Evolutionary conservation across 2,329 filamentous ascomycete species (phyloP).

Genomic region (Stenocarpella maydis): DNA sequence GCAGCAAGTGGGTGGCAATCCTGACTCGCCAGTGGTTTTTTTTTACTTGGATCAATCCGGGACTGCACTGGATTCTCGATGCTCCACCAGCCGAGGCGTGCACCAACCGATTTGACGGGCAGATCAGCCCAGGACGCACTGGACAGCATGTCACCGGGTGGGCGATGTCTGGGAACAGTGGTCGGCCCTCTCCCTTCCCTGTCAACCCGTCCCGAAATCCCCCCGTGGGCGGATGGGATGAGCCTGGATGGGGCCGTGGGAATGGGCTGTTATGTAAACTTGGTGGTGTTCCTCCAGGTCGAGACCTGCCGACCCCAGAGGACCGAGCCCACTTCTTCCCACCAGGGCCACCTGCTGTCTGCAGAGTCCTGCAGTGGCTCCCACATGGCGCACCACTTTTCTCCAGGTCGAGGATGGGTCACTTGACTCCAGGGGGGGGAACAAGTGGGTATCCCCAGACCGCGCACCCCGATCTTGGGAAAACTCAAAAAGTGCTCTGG

Average conservation of each 20-base stretch:
- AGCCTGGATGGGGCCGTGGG: slow-evolving; percentile 24
- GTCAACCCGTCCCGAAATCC: neutral
- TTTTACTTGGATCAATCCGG: neutral
- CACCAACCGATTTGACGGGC: slow-evolving; percentile 1
- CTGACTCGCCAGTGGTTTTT: slow-evolving; percentile 10
- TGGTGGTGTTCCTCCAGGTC: slow-evolving; percentile 22
- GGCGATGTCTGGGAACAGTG: slow-evolving; percentile 6
- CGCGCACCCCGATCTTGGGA: slow-evolving; percentile 14
- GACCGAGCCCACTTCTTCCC: neutral
- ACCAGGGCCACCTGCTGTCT: too few relatives aligned
- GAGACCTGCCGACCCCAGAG: slow-evolving; percentile 23
- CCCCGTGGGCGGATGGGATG: slow-evolving; percentile 13
- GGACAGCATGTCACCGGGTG: neutral
- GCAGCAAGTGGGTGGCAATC: slow-evolving; percentile 8
- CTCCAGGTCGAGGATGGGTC: slow-evolving; percentile 26
- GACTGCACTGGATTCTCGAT: neutral
- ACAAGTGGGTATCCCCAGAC: slow-evolving; percentile 33
- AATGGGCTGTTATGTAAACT: slow-evolving; percentile 19
- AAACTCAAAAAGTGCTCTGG: neutral
- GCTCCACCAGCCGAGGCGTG: slow-evolving; percentile 10
- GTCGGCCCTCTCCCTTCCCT: neutral
- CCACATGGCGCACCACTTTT: slow-evolving; percentile 29
- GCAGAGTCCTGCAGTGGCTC: slow-evolving; percentile 7
- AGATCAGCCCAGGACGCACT: slow-evolving; percentile 20
- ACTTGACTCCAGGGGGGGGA: slow-evolving; percentile 30